Evolutionary conservation across 2,329 filamentous ascomycete species (phyloP).

Genomic region (Dactylonectria macrodidyma): DNA sequence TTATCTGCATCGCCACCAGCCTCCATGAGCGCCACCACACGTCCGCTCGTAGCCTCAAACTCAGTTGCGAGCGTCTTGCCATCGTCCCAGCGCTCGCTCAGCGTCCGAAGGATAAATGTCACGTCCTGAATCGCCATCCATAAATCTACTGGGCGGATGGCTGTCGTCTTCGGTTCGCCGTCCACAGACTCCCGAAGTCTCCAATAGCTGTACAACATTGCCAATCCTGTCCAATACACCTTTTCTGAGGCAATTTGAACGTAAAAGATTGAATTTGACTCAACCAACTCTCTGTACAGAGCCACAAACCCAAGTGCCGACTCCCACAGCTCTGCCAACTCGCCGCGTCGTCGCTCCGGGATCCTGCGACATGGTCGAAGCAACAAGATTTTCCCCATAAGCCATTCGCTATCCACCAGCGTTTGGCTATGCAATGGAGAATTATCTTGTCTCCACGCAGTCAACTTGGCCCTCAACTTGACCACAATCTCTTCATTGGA

Average conservation of each 20-base stretch:
- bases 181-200: constrained; percentile 11
- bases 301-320: constrained; percentile 35
- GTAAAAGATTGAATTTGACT: constrained; percentile 45
- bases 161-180: neutral
- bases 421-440: constrained; percentile 35
- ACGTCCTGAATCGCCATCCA: constrained; percentile 45
- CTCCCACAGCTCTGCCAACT: constrained; percentile 39
- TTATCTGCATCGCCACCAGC: neutral
- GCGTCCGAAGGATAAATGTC: constrained; percentile 39
- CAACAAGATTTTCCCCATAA: constrained; percentile 42
- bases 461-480: constrained; percentile 24
- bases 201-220: constrained; percentile 43
- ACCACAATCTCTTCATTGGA: constrained; percentile 8
- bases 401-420: constrained; percentile 43
- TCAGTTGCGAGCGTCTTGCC: constrained; percentile 36
- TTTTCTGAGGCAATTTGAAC: constrained; percentile 46
- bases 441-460: constrained; percentile 32
- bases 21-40: constrained; percentile 34
- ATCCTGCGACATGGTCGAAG: constrained; percentile 39
- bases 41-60: constrained; percentile 36
- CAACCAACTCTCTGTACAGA: constrained; percentile 41
- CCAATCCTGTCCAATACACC: constrained; percentile 44
- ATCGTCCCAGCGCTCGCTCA: constrained; percentile 44
- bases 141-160: constrained; percentile 30
- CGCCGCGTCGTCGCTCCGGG: constrained; percentile 28